Evolutionary conservation across 1,284 basidiomycete genomes (phyloP).

Genomic region (Albatrellus sp.): DNA sequence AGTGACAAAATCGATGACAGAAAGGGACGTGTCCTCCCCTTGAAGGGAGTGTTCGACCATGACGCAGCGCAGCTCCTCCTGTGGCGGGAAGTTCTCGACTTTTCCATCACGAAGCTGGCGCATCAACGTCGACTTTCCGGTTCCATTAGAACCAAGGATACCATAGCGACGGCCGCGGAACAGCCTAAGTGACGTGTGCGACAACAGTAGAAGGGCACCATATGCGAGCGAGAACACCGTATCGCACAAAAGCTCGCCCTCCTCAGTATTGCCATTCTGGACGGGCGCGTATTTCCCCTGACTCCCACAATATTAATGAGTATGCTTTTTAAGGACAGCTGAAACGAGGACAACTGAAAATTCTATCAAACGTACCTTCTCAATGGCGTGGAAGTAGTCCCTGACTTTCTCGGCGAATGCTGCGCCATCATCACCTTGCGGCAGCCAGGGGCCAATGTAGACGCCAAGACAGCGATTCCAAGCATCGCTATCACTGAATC

Average conservation of each 20-base stretch:
- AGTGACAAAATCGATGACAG: constrained; percentile 83
- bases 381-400: constrained; percentile 66
- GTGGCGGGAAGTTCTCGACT: constrained; percentile 93
- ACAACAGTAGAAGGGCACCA: constrained; percentile 88
- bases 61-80: constrained; percentile 74
- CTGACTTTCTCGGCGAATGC: constrained; percentile 56
- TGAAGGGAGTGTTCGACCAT: constrained; percentile 97
- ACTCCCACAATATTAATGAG: constrained; percentile 3
- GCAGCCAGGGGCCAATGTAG: constrained; percentile 63
- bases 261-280: constrained; percentile 42
- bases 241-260: constrained; percentile 83
- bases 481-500: constrained; percentile 45
- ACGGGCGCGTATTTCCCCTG: constrained; percentile 42
- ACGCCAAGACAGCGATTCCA: constrained; percentile 71
- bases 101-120: constrained; percentile 92
- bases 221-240: constrained; percentile 95
- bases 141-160: constrained; percentile 91
- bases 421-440: constrained; percentile 25
- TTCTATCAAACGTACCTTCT: constrained; percentile 32
- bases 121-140: constrained; percentile 94
- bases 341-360: too few species aligned
- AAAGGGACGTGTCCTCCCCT: constrained; percentile 76
- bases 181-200: constrained; percentile 88
- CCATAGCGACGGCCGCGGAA: constrained; percentile 90
- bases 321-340: not conserved